Base-by-base conservation (phyloP, 2,329 filamentous ascomycete species). In the Aspergillus alliaceus region DNA sequence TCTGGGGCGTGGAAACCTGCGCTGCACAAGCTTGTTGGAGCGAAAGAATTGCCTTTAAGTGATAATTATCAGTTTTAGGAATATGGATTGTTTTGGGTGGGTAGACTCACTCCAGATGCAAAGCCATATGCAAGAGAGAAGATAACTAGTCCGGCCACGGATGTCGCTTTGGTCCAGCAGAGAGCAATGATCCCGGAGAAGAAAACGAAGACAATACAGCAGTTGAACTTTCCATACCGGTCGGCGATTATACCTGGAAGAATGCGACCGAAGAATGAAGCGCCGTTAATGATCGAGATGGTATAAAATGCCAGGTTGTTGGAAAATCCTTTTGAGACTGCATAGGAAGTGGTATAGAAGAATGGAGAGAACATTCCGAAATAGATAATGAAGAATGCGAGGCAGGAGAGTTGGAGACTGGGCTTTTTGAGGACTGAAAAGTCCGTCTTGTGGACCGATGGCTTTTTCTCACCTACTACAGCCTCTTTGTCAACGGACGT, bases 81-180 rank as follows among this genome's bases (percentile, higher is more conserved):
- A 14, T 14, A n/a, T 24, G 8, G 3, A n/a, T 20, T 31, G 3
- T 22, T 15, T 35, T 31, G 15, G 56, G 1, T 22, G 6, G 1
- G 27, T 9, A 2, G 46, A 56, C 66, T 60, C 54, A 80, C 77
- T 0, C 79, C 79, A 2, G 78, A 80, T 1, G 71, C 67, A 56
- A 82, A 81, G 0, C 79, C 79, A 60, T 80, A 81, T 0, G 73
- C 74, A 14, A 75, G 69, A 1, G 74, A 74, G 60, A 77, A 82
- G 4, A 78, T 63, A 1, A 81, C 73, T 54, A 80, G 69, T 0
- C 78, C 79, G 1, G 78, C 74, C 6, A 77, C 72, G 12, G 67
- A 72, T 1, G 70, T 73, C 1, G 76, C 78, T 18, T 70, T 72
- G 3, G 76, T 79, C 71, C 80, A 78, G 27, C 74, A 77, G n/a